Evolutionary conservation across 306 rosid species (phyloP).

Genomic region (Coriaria nepalensis): DNA sequence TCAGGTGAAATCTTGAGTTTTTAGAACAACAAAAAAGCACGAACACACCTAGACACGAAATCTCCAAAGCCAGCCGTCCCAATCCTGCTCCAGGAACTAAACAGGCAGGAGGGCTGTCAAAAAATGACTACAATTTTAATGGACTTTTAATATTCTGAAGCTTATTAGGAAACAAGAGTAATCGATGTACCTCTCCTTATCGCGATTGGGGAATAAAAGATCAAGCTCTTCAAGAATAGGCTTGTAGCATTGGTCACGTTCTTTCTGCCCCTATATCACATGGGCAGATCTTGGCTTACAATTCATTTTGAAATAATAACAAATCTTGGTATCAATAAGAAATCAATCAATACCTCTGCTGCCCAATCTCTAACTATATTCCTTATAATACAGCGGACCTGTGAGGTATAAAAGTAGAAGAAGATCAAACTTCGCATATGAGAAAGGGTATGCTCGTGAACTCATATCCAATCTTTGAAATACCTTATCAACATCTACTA

Average conservation of each 20-base stretch:
- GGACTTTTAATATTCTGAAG: constrained; percentile 1
- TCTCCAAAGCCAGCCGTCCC: constrained; percentile 90
- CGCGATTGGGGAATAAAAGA: constrained; percentile 51
- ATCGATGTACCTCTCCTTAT: constrained; percentile 39
- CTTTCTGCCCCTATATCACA: constrained; percentile 59
- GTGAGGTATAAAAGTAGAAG: constrained; percentile 7
- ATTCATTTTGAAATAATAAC: background rate
- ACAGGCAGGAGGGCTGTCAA: constrained; percentile 82
- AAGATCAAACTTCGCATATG: background rate
- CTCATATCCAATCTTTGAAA: background rate
- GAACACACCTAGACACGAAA: constrained; percentile 67
- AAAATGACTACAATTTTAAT: constrained; percentile 17
- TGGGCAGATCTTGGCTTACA: constrained; percentile 2
- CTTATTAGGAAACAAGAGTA: background rate
- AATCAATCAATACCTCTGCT: constrained; percentile 43
- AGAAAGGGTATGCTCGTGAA: background rate
- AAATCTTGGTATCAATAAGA: constrained; percentile 1
- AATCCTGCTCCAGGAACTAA: constrained; percentile 99
- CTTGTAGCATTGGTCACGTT: constrained; percentile 91
- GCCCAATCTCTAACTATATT: constrained; percentile 97
- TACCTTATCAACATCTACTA: constrained; percentile 95
- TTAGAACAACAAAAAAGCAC: constrained; percentile 3
- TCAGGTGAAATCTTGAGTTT: background rate
- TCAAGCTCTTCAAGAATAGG: constrained; percentile 89
- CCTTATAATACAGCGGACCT: constrained; percentile 88